phyloP scores from a whole-genome alignment of 1,284 basidiomycete species.

The Ceratobasidium sp. region DNA sequence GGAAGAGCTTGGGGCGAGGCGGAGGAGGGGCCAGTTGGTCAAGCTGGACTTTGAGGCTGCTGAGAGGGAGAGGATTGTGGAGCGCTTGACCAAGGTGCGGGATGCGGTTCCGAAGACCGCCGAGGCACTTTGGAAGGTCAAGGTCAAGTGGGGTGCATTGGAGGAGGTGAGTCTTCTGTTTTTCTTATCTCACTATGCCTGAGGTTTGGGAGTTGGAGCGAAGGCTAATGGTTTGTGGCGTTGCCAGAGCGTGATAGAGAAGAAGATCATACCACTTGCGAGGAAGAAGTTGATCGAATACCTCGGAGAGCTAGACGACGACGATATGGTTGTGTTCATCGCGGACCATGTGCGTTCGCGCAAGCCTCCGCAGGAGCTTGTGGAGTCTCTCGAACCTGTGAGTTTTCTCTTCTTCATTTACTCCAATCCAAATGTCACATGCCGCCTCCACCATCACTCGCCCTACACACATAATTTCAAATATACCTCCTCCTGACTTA shows the following conservation, averaged over 20 bases:
- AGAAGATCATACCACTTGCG: constrained; percentile 82
- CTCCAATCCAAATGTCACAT: background rate
- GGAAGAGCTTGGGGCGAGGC: constrained; percentile 70
- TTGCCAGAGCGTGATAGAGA: constrained; percentile 73
- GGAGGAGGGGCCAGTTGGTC: constrained; percentile 81
- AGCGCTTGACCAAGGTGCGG: constrained; percentile 79
- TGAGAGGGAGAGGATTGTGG: constrained; percentile 70
- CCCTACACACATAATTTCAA: background rate
- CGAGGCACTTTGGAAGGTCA: constrained; percentile 78
- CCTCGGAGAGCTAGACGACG: constrained; percentile 86
- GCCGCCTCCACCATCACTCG: background rate
- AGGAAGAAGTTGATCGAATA: constrained; percentile 83
- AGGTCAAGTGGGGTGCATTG: constrained; percentile 87
- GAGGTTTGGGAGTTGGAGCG: background rate
- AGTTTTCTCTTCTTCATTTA: constrained; percentile 52
- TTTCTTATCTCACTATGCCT: background rate
- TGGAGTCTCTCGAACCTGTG: constrained; percentile 88
- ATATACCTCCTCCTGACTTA: background rate
- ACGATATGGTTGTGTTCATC: constrained; percentile 89
- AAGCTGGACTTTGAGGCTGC: constrained; percentile 86
- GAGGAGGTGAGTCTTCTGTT: constrained; percentile 70
- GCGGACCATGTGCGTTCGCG: constrained; percentile 88
- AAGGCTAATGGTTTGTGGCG: background rate
- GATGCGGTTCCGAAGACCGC: constrained; percentile 74
- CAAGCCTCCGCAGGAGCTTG: constrained; percentile 80